Evolutionary conservation across 2,329 filamentous ascomycete genomes (phyloP).

Genomic region (Aquanectria penicillioides): DNA sequence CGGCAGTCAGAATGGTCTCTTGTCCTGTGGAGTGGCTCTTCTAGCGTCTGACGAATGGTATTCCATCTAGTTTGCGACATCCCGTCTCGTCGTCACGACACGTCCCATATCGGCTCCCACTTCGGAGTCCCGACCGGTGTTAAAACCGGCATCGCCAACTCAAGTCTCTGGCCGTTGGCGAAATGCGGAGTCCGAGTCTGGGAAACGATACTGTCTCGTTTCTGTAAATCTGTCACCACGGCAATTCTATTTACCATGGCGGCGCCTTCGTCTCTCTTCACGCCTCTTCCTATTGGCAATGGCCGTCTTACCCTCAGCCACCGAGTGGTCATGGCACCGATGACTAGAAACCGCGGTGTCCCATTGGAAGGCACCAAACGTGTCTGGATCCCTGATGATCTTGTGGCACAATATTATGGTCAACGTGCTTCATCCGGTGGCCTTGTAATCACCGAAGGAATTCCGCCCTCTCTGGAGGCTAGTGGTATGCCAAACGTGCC

Average conservation of each 20-base stretch:
- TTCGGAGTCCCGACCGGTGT: neutral
- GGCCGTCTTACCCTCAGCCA: slow-evolving; percentile 4
- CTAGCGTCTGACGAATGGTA: neutral
- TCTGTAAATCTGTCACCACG: too few species aligned
- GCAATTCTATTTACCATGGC: neutral
- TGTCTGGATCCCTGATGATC: neutral
- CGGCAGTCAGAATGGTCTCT: too few species aligned
- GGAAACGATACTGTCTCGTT: too few species aligned
- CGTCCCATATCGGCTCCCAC: neutral
- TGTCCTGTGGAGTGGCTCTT: too few species aligned
- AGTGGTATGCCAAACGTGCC: slow-evolving; percentile 6
- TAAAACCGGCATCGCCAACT: neutral
- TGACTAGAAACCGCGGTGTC: slow-evolving; percentile 6
- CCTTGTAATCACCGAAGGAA: slow-evolving; percentile 8
- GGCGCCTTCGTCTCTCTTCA: neutral
- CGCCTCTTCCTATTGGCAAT: slow-evolving; percentile 1
- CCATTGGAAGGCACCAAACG: neutral
- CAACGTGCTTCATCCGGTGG: slow-evolving; percentile 4
- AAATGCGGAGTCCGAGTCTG: too few species aligned
- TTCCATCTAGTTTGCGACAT: neutral
- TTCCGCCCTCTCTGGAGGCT: neutral
- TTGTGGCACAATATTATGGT: neutral
- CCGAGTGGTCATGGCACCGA: slow-evolving; percentile 1
- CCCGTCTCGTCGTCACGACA: neutral
- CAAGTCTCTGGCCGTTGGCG: too few species aligned